Base-by-base conservation (phyloP, 2,329 filamentous ascomycete genomes). In the Trichoderma semiorbis region DNA sequence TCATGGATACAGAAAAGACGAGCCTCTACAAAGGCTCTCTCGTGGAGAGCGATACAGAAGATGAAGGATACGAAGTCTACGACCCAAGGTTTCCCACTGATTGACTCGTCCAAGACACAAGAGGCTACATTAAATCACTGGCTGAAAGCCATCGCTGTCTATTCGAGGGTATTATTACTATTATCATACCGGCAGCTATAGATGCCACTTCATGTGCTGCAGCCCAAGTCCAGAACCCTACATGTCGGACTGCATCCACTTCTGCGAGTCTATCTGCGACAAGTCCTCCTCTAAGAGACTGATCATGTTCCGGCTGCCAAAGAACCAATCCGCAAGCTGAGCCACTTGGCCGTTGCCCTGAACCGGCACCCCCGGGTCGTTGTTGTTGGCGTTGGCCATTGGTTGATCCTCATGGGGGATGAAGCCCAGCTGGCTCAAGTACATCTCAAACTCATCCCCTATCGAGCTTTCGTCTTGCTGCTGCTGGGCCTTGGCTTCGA, bases 11-110 rank as follows among this genome's bases (percentile, higher is more conserved):
- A 1, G 57, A 50, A 10, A 84, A 53, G 6, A 1, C 85, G 26
- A 80, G 82, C 24, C 75, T 77, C 1, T 72, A 74, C 58, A 78
- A 77, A 62, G 75, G 75, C 10, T 47, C 75, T 0, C 62, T 74
- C n/a, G 80, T 78, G 2, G 88, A 91, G 78, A 90, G 88, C 74
- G 89, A 91, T 75, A 90, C 86, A 1, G 91, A 92, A 66, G 91
- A 92, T 74, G 91, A 93, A 75, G 90, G 87, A 2, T 93, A 93
- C 78, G 88, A 92, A 74, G 84, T 91, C 65, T 92, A 93, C 78
- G 84, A 91, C 75, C 89, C 89, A 2, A 82, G 85, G 43, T 82
- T 83, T 67, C 89, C 89, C 28, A 91, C 89, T 1, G 86, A 90
- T 74, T 91, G 83, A 90, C 69, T 21, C 18, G 28, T 12, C n/a